Conservation (phyloP, 495 filamentous ascomycete genomes). For the Evernia prunastri region DNA sequence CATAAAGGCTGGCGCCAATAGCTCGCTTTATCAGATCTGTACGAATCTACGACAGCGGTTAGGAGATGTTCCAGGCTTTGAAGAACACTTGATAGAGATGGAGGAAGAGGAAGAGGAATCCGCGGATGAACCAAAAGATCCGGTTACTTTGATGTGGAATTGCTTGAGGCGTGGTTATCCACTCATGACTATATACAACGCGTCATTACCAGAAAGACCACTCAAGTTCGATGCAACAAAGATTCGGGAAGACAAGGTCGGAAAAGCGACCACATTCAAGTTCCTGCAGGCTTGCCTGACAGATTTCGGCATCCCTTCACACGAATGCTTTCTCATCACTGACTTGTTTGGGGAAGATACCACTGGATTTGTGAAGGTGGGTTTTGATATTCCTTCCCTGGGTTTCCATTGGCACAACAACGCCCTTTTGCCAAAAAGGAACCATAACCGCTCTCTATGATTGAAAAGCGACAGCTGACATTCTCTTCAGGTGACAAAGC, state of each 20-base stretch:
- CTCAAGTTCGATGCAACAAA: conserved; percentile 58
- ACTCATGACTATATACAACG: conserved; percentile 83
- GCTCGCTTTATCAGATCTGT: conserved; percentile 92
- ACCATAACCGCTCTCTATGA: not conserved
- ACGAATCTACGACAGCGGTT: conserved; percentile 73
- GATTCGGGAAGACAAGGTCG: conserved; percentile 55
- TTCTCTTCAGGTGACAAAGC: conserved; percentile 58
- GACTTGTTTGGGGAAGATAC: conserved; percentile 92
- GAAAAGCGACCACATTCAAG: conserved; percentile 65
- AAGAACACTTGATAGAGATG: conserved; percentile 58
- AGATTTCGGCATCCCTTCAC: conserved; percentile 66
- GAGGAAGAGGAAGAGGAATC: conserved; percentile 53
- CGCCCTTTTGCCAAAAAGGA: not conserved
- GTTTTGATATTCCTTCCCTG: conserved; percentile 17
- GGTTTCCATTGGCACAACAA: not conserved
- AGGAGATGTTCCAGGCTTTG: conserved; percentile 75
- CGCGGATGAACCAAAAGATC: conserved; percentile 60
- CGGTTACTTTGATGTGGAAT: conserved; percentile 86
- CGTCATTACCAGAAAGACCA: conserved; percentile 56
- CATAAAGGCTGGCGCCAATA: conserved; percentile 75
- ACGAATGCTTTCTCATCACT: conserved; percentile 83
- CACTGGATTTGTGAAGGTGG: conserved; percentile 91
- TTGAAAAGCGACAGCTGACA: conserved; percentile 21
- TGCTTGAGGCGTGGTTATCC: conserved; percentile 79
- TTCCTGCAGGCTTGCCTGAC: conserved; percentile 62